These are phyloP conservation scores for Sarocladiaceae sp. DNA, from an alignment of 2,329 filamentous ascomycete genomes.

Conservation along the genomic window DNA sequence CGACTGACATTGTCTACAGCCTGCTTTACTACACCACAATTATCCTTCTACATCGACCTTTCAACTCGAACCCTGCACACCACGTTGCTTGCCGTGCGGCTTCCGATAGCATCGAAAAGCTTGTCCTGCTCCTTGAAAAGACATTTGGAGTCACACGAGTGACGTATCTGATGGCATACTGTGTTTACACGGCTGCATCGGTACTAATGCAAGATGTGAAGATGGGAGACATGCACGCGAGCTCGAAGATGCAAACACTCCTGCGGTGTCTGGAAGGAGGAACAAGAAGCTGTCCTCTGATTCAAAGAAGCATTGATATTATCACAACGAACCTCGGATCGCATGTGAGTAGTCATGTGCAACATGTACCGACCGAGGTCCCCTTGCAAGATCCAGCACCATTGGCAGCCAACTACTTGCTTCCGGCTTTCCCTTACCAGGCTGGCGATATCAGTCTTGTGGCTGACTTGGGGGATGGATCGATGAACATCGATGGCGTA, in stretches of 20 bases:
- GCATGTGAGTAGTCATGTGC: too few species aligned
- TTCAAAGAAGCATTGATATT: conserved; percentile 26
- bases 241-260: conserved; percentile 21
- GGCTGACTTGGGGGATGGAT: background rate
- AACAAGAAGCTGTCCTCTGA: conserved; percentile 20
- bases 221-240: conserved; percentile 15
- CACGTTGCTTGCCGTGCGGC: conserved; percentile 20
- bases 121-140: conserved; percentile 22
- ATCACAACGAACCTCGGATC: conserved; percentile 18
- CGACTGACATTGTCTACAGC: conserved; percentile 5
- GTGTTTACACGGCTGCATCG: conserved; percentile 21
- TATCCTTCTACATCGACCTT: conserved; percentile 24
- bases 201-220: conserved; percentile 24
- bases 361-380: too few species aligned
- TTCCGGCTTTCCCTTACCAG: background rate
- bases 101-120: conserved; percentile 20
- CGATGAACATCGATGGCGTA: background rate
- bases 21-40: conserved; percentile 19
- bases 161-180: conserved; percentile 28
- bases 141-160: conserved; percentile 23
- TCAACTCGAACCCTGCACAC: conserved; percentile 16
- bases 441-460: background rate
- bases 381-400: background rate
- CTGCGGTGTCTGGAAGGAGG: conserved; percentile 21
- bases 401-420: background rate